Conservation (phyloP, 768 basidiomycete genomes). For the Tephrocybe sp. region DNA sequence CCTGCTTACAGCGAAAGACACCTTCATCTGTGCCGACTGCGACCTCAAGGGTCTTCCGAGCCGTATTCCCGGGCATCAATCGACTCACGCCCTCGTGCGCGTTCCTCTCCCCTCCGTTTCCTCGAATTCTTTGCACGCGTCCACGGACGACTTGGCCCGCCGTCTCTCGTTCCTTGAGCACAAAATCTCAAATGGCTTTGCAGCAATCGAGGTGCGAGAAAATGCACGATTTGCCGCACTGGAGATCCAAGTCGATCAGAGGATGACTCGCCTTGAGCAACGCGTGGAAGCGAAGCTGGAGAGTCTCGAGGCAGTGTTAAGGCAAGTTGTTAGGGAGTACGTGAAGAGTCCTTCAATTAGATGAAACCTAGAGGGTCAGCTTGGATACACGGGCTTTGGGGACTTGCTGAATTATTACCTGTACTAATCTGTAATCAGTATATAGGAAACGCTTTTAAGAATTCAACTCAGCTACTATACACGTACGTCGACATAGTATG, state of each 20-base stretch:
- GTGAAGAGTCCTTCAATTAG: slow-evolving; percentile 11
- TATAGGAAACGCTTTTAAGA: too few relatives aligned
- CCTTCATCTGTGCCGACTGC: slow-evolving; percentile 33
- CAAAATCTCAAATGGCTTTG: slow-evolving; percentile 26
- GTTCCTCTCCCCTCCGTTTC: slow-evolving; percentile 25
- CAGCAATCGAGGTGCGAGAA: slow-evolving; percentile 22
- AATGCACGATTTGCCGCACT: slow-evolving; percentile 27
- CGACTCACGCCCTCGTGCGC: slow-evolving; percentile 28
- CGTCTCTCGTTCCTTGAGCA: slow-evolving; percentile 28
- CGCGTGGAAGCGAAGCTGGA: too few relatives aligned
- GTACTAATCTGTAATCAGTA: too few relatives aligned
- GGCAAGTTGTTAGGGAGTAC: slow-evolving; percentile 22
- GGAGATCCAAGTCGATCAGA: slow-evolving; percentile 23
- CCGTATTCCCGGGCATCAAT: slow-evolving; percentile 6
- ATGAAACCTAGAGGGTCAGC: too few relatives aligned
- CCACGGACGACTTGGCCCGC: slow-evolving; percentile 29
- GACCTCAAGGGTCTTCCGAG: slow-evolving; percentile 18
- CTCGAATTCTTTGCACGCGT: slow-evolving; percentile 16
- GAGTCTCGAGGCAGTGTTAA: slow-evolving; percentile 21
- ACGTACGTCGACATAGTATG: too few relatives aligned
- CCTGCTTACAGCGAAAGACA: slow-evolving; percentile 18
- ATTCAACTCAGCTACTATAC: too few relatives aligned
- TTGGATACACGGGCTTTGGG: too few relatives aligned
- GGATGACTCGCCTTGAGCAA: too few relatives aligned
- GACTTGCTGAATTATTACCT: too few relatives aligned